Conservation (phyloP, 208 protist genomes). For the Trypanosoma theileri region DNA sequence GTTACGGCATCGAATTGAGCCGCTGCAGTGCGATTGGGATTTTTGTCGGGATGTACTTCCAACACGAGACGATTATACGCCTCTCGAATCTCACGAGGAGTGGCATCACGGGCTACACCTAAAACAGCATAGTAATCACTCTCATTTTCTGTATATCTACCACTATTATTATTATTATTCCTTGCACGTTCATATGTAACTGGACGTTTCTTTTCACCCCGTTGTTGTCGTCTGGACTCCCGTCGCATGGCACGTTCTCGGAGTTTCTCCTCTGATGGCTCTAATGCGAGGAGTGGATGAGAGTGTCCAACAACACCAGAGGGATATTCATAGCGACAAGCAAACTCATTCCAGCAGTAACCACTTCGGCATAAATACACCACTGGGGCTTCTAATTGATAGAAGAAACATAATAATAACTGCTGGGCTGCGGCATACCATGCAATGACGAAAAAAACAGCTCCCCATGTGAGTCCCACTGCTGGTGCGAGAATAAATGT, state of each 20-base stretch:
- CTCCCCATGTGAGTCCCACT: constrained; percentile 55
- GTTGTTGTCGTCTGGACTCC: constrained; percentile 23
- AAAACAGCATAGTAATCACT: constrained; percentile 76
- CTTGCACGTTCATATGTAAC: constrained; percentile 12
- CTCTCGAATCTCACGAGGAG: constrained; percentile 76
- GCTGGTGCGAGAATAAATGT: constrained; percentile 40
- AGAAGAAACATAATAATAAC: constrained; percentile 48
- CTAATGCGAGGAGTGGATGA: constrained; percentile 17
- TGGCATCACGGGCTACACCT: constrained; percentile 58
- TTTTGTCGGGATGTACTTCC: constrained; percentile 90
- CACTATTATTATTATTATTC: background rate
- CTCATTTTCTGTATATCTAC: constrained; percentile 8
- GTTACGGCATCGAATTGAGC: constrained; percentile 90
- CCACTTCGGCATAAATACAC: constrained; percentile 25
- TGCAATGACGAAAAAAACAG: constrained; percentile 51
- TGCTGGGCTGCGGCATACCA: constrained; percentile 79
- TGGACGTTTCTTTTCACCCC: constrained; percentile 10
- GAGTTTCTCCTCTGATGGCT: constrained; percentile 13
- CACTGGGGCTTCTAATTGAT: constrained; percentile 39
- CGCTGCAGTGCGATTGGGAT: constrained; percentile 76
- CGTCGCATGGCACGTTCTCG: constrained; percentile 29
- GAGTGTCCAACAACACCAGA: constrained; percentile 2
- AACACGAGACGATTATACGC: constrained; percentile 87
- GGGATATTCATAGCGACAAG: constrained; percentile 25
- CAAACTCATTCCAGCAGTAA: constrained; percentile 21